Percentiles rank a stretch among this genome's conserved stretches.
These are phyloP conservation scores for Pseudonectria foliicola DNA, from an alignment of 2,329 filamentous ascomycete species.

Conservation along the genomic window DNA sequence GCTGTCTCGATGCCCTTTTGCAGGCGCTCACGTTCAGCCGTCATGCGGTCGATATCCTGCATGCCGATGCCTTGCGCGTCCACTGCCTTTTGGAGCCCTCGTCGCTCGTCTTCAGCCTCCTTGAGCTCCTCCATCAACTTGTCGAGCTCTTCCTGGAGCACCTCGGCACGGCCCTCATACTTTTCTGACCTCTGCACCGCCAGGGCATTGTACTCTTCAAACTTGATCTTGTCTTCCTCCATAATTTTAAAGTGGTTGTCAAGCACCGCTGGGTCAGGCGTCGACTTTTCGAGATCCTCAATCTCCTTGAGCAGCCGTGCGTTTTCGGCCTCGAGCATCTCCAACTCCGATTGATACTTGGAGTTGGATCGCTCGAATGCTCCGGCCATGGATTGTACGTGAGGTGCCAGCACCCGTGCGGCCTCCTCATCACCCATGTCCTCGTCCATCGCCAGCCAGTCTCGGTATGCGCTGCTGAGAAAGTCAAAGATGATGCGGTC, in stretches of 20 bases:
- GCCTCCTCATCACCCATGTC: slow-evolving; percentile 82
- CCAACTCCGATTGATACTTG: slow-evolving; percentile 75
- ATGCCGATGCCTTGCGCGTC: slow-evolving; percentile 93
- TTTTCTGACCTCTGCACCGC: slow-evolving; percentile 83
- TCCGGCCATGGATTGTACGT: slow-evolving; percentile 78
- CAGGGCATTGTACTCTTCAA: slow-evolving; percentile 85
- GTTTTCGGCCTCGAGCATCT: slow-evolving; percentile 81
- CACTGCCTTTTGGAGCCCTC: slow-evolving; percentile 73
- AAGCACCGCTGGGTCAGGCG: slow-evolving; percentile 73
- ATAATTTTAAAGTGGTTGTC: slow-evolving; percentile 89
- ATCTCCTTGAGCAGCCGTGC: slow-evolving; percentile 76
- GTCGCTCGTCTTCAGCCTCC: slow-evolving; percentile 76
- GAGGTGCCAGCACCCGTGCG: slow-evolving; percentile 70
- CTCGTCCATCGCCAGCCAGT: slow-evolving; percentile 90
- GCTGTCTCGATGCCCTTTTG: slow-evolving; percentile 80
- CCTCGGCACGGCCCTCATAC: slow-evolving; percentile 71
- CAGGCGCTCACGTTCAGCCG: slow-evolving; percentile 86
- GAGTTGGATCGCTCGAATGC: slow-evolving; percentile 83
- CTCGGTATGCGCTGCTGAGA: slow-evolving; percentile 79
- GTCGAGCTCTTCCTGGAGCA: slow-evolving; percentile 80
- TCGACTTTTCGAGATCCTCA: slow-evolving; percentile 79
- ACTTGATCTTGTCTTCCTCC: slow-evolving; percentile 90
- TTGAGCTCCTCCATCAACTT: slow-evolving; percentile 68
- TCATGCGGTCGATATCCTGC: slow-evolving; percentile 99
- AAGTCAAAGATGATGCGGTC: slow-evolving; percentile 95